A percentile compares a stretch with the other conserved stretches of the same genome.
phyloP scores from a whole-genome alignment of 208 protist genomes.

The Novymonas esmeraldas region DNA sequence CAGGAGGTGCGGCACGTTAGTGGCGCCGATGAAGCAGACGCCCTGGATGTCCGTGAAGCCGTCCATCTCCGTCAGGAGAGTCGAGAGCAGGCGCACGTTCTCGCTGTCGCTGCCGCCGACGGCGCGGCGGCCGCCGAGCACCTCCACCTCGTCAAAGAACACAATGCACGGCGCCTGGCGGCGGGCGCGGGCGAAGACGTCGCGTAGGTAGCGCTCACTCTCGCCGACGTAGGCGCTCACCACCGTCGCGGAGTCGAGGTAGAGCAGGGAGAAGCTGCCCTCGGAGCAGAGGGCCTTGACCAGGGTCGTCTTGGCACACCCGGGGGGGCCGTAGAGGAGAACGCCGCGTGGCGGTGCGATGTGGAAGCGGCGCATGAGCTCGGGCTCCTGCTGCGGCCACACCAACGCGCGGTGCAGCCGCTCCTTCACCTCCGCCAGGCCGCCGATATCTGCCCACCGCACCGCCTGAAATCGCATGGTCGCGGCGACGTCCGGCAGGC shows the following conservation, averaged over 20 bases:
- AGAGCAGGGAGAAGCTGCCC: constrained; percentile 80
- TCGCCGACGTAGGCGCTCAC: constrained; percentile 96
- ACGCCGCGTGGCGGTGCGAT: constrained; percentile 95
- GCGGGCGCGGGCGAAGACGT: constrained; percentile 80
- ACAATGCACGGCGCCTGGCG: constrained; percentile 90
- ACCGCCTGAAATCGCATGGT: constrained; percentile 60
- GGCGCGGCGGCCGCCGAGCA: constrained; percentile 73
- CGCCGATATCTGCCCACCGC: constrained; percentile 99
- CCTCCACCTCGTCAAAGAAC: constrained; percentile 96
- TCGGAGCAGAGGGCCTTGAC: constrained; percentile 87
- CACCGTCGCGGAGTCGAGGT: constrained; percentile 84
- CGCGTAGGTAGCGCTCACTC: constrained; percentile 88
- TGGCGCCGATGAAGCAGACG: constrained; percentile 92
- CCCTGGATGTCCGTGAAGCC: constrained; percentile 86
- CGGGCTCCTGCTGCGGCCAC: constrained; percentile 98
- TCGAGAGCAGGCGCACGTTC: constrained; percentile 93
- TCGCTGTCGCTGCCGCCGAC: constrained; percentile 34
- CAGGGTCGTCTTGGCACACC: constrained; percentile 95
- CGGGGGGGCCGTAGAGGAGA: constrained; percentile 95
- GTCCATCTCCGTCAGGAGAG: constrained; percentile 98
- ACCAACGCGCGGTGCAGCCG: constrained; percentile 98
- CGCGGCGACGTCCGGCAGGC: constrained; percentile 10
- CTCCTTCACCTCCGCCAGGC: constrained; percentile 97
- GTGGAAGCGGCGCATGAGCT: constrained; percentile 98
- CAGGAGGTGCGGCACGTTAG: constrained; percentile 90